Base-by-base conservation (phyloP, 2,329 filamentous ascomycete genomes). In the Colletotrichum spaethianum region DNA sequence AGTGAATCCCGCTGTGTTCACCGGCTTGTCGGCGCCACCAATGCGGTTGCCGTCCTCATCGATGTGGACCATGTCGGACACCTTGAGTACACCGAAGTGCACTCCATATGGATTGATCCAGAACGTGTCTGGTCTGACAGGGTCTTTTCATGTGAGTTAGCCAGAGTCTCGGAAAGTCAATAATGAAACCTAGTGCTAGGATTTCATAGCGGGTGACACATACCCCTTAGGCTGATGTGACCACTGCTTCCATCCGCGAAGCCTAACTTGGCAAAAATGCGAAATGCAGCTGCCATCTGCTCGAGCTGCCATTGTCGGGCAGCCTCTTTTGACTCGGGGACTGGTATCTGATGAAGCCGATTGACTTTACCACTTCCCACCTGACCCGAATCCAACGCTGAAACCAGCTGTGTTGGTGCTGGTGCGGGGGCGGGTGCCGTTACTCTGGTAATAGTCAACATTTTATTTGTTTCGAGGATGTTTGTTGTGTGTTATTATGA, bases 1-100 rank as follows among this genome's bases (percentile, higher is more conserved):
- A 72, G 92, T 81, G 78, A 93, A 93, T 1, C 92, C 92, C 0
- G 91, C 91, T 2, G 89, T 88, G 77, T 93, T 93, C 14, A 90
- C 88, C 2, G 90, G 88, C 75, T 91, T 91, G 0, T 76, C 78
- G 26, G 67, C 70, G 12, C 91, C 91, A 23, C 90, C 91, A 2
- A 93, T 86, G 3, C 90, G 86, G 38, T 89, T 86, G 5, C 92
- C 92, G 1, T 81, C 74, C 61, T 82, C 80, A 74, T 93, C 88
- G 2, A 93, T 86, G 53, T 91, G 87, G 59, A 93, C 88, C 87
- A 93, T 90, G 77, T 93, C 91, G 1, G 85, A 87, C 0, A 91
- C 90, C 73, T 88, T 90, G 61, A 93, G 83, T 72, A 91, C 81
- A 5, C 86, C 91, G 77, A 93, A 94, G 78, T 93, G 91, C 18